Conservation (phyloP, 2,329 filamentous ascomycete genomes). For the Proliferodiscus dingleyae region DNA sequence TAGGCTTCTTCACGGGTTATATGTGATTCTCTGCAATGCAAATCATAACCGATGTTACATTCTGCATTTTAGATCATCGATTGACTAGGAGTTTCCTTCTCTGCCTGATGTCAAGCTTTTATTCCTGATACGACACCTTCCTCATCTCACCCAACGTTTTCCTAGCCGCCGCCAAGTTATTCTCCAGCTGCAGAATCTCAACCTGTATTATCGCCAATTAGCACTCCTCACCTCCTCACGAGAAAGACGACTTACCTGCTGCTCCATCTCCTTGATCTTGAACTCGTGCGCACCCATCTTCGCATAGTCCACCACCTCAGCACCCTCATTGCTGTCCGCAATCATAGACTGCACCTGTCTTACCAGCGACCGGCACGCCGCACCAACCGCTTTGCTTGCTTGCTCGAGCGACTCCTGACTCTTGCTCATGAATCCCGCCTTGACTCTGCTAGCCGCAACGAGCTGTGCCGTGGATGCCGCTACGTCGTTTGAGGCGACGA, state of each 20-base stretch:
- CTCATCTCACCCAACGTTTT: slow-evolving; percentile 92
- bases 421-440: slow-evolving; percentile 97
- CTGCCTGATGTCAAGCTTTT: neutral
- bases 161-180: slow-evolving; percentile 71
- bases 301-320: slow-evolving; percentile 81
- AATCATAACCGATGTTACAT: too few relatives aligned
- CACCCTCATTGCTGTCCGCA: slow-evolving; percentile 74
- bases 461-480: slow-evolving; percentile 94
- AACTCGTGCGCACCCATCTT: slow-evolving; percentile 92
- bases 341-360: slow-evolving; percentile 94
- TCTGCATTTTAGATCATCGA: neutral
- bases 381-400: slow-evolving; percentile 88
- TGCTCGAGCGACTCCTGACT: slow-evolving; percentile 87
- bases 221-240: slow-evolving; percentile 1
- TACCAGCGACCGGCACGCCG: slow-evolving; percentile 81
- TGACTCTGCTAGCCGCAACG: slow-evolving; percentile 90
- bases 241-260: slow-evolving; percentile 66
- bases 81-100: neutral
- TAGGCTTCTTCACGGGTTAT: too few relatives aligned
- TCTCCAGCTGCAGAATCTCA: slow-evolving; percentile 94
- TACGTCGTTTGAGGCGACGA: slow-evolving; percentile 95
- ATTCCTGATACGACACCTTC: slow-evolving; percentile 31
- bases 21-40: too few relatives aligned
- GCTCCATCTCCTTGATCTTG: slow-evolving; percentile 98
- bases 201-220: slow-evolving; percentile 53